Percentiles rank a stretch among this genome's conserved stretches.
phyloP scores from a whole-genome alignment of 176 grass and related monocot genomes.

The Secale cereale region DNA sequence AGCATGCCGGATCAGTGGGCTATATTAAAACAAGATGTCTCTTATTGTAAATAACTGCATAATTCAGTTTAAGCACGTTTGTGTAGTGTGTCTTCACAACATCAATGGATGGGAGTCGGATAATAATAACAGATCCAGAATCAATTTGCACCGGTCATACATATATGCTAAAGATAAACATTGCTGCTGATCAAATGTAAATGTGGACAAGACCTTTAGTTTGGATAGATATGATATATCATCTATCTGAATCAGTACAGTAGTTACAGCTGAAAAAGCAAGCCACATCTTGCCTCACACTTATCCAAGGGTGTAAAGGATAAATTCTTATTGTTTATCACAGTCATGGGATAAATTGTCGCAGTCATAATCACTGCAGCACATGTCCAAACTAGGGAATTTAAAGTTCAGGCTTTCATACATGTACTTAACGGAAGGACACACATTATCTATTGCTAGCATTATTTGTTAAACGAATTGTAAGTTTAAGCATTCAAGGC shows the following conservation, averaged over 20 bases:
- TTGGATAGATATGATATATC: neutral
- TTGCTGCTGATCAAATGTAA: neutral
- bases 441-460: neutral
- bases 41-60: neutral
- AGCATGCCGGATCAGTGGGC: neutral
- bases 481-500: neutral
- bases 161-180: neutral
- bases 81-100: neutral
- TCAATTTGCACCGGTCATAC: neutral
- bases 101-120: neutral
- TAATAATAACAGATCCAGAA: constrained; percentile 3
- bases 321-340: neutral
- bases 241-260: neutral
- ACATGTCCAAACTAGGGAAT: neutral
- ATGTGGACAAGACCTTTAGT: neutral
- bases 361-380: neutral
- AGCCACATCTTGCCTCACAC: neutral
- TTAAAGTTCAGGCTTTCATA: neutral
- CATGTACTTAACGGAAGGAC: constrained; percentile 8
- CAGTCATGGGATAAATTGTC: neutral
- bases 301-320: neutral
- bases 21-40: neutral
- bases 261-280: constrained; percentile 1
- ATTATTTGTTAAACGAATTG: constrained; percentile 6
- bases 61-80: constrained; percentile 1